Base-by-base conservation (phyloP, 2,329 filamentous ascomycete genomes). In the Trichoderma gracile region DNA sequence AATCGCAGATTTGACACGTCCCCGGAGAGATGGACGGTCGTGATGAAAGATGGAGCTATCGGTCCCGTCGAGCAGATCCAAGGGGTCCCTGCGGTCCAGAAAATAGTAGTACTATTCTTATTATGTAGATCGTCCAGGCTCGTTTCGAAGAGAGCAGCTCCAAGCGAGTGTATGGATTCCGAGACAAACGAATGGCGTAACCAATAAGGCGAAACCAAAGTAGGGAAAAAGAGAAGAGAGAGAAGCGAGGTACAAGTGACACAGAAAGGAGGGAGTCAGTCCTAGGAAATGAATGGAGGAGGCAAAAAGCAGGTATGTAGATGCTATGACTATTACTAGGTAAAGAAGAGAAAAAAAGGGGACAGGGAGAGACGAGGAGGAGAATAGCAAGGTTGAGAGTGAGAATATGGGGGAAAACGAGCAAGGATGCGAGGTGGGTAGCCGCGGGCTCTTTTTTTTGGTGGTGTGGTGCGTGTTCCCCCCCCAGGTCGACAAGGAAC, bases 371-470 rank as follows among this genome's bases (percentile, higher is more conserved):
- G 47, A 42, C 33, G 38, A 38, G 42, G 33, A 45, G 19, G 27
- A 15, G 30, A 30, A 47, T 30, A 46, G 25, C 42, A 19, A 58
- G 55, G 25, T 58, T 38, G 33, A 38, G 33, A 12, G 10, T 38
- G 33, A 38, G 33, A 38, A 38, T 38, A 38, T 38, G 33, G 19
- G 38, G 55, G 17, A 47, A 19, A 40, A n/a, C 8, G 30, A 23
- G 45, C 57, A 60, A 60, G 57, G 57, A 60, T 52, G 19, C 21
- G 47, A 33, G 54, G 33, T 30, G 52, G 56, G 30, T 38, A 46
- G 40, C 30, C 27, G 33, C 21, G 46, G 6, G 42, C 33, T 55
- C 50, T 40, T 49, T 19, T 19, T 50, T 27, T 23, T 25, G 45
- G 46, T 25, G 30, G 33, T 19, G 19, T 38, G 23, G 33, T 52